These are phyloP conservation scores for Austroboletus rostrupii DNA, from an alignment of 1,284 basidiomycete genomes.

Conservation along the genomic window DNA sequence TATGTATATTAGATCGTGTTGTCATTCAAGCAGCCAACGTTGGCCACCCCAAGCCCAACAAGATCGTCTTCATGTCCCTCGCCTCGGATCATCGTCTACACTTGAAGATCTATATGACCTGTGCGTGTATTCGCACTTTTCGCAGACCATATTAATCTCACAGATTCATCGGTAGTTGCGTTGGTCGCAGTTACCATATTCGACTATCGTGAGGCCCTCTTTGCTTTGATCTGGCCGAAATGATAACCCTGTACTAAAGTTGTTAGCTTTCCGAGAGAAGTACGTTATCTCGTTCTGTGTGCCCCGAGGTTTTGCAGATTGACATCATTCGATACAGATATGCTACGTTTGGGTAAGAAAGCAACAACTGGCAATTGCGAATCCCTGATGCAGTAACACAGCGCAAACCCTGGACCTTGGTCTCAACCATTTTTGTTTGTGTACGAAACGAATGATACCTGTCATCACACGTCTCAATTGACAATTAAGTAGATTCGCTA, in stretches of 20 bases:
- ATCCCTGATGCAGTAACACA: not conserved
- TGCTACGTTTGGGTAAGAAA: not conserved
- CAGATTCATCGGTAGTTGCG: not conserved
- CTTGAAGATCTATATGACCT: no score
- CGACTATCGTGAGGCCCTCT: not conserved
- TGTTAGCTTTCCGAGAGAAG: not conserved
- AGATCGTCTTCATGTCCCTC: no score
- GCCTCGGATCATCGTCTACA: no score
- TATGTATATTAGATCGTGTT: no score
- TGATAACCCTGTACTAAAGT: not conserved
- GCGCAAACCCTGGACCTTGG: not conserved
- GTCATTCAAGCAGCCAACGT: no score
- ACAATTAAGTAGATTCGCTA: not conserved
- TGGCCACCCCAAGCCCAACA: no score
- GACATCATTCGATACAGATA: not conserved
- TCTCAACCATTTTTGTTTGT: not conserved
- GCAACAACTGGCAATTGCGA: no score
- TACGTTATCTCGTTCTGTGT: not conserved
- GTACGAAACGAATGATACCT: not conserved
- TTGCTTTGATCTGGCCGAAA: not conserved
- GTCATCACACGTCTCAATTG: not conserved
- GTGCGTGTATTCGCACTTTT: no score
- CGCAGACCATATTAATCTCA: no score
- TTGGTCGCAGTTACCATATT: not conserved
- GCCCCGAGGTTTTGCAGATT: not conserved